Percentiles rank a stretch among this genome's conserved stretches.
Evolutionary conservation across 2,329 filamentous ascomycete species (phyloP).

Genomic region (Fusarium sp.): DNA sequence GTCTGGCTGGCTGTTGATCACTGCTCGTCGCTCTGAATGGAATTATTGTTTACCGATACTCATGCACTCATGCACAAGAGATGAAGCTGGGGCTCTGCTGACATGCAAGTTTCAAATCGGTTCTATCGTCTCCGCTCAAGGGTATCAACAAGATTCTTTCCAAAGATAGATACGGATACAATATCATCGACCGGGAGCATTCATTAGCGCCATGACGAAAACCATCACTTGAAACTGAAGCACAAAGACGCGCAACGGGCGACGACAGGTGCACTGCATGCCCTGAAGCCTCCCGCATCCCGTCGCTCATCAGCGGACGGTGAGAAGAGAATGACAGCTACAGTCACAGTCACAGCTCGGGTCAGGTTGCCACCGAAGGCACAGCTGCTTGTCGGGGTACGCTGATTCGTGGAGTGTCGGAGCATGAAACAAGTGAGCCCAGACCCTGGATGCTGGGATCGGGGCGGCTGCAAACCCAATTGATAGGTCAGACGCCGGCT

Average conservation of each 20-base stretch:
- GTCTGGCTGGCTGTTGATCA: constrained; percentile 2
- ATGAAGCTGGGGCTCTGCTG: constrained; percentile 37
- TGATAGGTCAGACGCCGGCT: constrained; percentile 48
- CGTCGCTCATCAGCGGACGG: not conserved
- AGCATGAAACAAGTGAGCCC: constrained; percentile 49
- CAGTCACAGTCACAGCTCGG: constrained; percentile 6
- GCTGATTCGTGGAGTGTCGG: constrained; percentile 46
- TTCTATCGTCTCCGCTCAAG: constrained; percentile 17
- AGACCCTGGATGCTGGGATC: constrained; percentile 46
- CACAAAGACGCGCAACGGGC: constrained; percentile 23
- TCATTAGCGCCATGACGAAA: constrained; percentile 7
- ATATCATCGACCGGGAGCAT: not conserved
- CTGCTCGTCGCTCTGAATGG: constrained; percentile 3
- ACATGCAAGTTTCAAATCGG: constrained; percentile 26
- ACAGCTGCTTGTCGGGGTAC: constrained; percentile 9
- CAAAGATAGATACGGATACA: constrained; percentile 9
- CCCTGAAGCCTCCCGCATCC: constrained; percentile 12
- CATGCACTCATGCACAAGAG: constrained; percentile 29
- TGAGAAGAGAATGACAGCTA: too few species aligned
- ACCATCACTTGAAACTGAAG: constrained; percentile 26
- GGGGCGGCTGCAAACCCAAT: constrained; percentile 42
- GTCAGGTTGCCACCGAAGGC: not conserved
- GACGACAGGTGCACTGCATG: constrained; percentile 26
- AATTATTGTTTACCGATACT: constrained; percentile 25
- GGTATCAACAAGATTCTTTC: constrained; percentile 9